Base-by-base conservation (phyloP, 768 basidiomycete genomes). In the Boletus fagicola region DNA sequence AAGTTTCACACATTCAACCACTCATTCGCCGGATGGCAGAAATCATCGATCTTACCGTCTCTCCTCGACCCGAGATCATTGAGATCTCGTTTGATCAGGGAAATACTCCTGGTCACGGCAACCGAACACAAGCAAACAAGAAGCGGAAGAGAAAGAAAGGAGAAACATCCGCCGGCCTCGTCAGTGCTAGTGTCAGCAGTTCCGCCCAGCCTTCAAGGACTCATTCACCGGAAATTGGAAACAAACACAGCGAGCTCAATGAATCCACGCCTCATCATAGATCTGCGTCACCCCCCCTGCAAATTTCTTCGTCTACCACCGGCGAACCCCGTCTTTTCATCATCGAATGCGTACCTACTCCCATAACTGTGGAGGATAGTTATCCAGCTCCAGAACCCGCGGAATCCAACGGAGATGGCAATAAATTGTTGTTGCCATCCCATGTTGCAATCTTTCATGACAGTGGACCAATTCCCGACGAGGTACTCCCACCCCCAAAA, bases 361-460 rank as follows among this genome's bases (percentile, higher is more conserved):
- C 72, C 1, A 54, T 83, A 22, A 69, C 76, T 16, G 56, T 66
- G 22, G 58, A 56, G 44, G 59, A 53, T 20, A 54, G 16, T 26
- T 56, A 36, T 42, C 30, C 56, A n/a, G 53, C 49, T 35, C 42
- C 63, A 22, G 60, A 58, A 22, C 51, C 58, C 0, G 55, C 55
- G 8, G 63, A 71, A 50, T 47, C 60, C 66, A 70, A 61, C 52
- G 42, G 33, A 47, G 62, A 51, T 12, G 40, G 11, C 9, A 53
- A 39, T 51, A 51, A 59, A 48, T 62, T 92, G 13, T 71, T 90
- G 24, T 75, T 92, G 12, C 90, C 90, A 0, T 72, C 83, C 1
- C 90, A 92, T 72, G 90, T 92, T 26, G 79, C 78, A 9, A 76
- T 91, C 7, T 74, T 83, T 18, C 54, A 53, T 20, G 63, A 59